Evolutionary conservation across 1,284 basidiomycete genomes (phyloP), one percentile per base, ranked within the genome.

Genomic region (Ustilago xerochloae): DNA sequence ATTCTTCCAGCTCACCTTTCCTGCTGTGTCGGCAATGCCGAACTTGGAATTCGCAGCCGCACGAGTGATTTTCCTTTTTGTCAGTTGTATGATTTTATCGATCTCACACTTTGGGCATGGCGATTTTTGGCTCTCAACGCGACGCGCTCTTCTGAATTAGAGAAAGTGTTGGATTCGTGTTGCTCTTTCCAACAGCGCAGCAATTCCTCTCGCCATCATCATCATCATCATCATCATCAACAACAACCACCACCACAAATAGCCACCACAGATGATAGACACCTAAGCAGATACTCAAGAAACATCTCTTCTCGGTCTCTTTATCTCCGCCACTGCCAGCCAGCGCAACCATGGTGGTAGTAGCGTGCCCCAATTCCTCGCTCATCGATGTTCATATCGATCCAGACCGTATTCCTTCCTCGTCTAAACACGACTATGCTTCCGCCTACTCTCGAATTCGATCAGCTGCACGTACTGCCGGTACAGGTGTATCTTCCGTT

Each of bases 401-500:
- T 35, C 66, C 56, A 16, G 62, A 69, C 7, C 62, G 58, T 12
- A 45, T 32, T 10, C 35, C 61, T 0, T 61, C 71, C 10, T 51
- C 50, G 2, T 58, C 53, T 4, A 58, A 63, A 36, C 51, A 69
- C 39, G 80, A 81, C 59, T 83, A 79, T 49, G 71, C 75, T 4
- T 71, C 78, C 6, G 81, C 81, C 16, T 83, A 83, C 61, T 22
- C 72, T 6, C 57, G 60, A 32, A 81, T 84, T n/a, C 56, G 75
- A 32, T 45, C 73, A 7, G 45, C 69, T 12, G 64, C 76, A 5
- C 63, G 61, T 12, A 36, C 74, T 0, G 59, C 68, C 6, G 68
- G 75, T 1, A 46, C 74, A 0, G 71, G 75, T 6, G 70, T 79
- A 6, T 74, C 80, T 1, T 59, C 74, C 1, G 90, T 95, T 52